phyloP scores from a whole-genome alignment of 805 yeast genomes.

The Monosporozyma solicola region DNA sequence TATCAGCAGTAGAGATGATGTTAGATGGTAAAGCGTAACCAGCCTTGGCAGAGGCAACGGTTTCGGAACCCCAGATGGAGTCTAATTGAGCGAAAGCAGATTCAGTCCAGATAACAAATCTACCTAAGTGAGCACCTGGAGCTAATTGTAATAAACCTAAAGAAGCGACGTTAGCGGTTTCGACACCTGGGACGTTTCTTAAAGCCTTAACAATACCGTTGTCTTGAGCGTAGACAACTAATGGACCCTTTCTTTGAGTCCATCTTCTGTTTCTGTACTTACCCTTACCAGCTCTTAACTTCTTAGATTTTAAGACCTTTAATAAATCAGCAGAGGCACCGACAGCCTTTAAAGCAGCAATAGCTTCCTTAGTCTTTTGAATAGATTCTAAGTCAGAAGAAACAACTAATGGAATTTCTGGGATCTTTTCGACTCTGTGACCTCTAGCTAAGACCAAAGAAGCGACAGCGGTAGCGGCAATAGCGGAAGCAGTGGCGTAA shows the following conservation, averaged over 20 bases:
- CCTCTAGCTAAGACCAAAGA: conserved; percentile 99
- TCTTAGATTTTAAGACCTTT: conserved; percentile 97
- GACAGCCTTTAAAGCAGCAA: conserved; percentile 94
- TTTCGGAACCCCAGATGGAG: conserved; percentile 92
- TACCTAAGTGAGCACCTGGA: conserved; percentile 99
- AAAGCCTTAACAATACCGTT: conserved; percentile 96
- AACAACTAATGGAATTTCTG: conserved; percentile 98
- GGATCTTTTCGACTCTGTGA: conserved; percentile 97
- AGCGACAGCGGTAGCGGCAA: conserved; percentile 98
- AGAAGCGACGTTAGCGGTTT: conserved; percentile 84
- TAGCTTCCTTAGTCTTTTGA: conserved; percentile 96
- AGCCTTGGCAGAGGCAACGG: conserved; percentile 74
- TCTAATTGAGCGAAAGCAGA: conserved; percentile 95
- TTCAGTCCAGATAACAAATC: conserved; percentile 99
- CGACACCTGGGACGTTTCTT: conserved; percentile 99
- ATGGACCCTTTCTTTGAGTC: conserved; percentile 99
- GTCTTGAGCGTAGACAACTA: conserved; percentile 96
- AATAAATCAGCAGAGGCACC: conserved; percentile 98
- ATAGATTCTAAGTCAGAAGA: conserved; percentile 86
- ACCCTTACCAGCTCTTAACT: conserved; percentile 99
- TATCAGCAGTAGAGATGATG: conserved; percentile 93
- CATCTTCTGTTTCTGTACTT: conserved; percentile 98
- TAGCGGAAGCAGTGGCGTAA: conserved; percentile 99
- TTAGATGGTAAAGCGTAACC: conserved; percentile 88
- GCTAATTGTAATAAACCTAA: conserved; percentile 97